Base-by-base conservation (phyloP, 345 rosid genomes). In the Toxicodendron radicans region DNA sequence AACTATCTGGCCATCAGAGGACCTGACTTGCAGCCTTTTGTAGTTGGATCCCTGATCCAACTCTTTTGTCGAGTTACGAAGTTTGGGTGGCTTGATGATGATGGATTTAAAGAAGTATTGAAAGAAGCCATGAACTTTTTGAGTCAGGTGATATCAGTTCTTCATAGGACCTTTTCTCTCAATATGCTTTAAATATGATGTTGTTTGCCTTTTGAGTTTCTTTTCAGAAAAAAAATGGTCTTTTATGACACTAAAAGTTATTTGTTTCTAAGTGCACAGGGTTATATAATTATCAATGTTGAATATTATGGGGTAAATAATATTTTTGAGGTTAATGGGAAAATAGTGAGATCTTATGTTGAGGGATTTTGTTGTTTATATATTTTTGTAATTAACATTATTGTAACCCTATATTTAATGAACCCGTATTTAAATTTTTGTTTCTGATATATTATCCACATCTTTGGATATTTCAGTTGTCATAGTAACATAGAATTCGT, bases 81-180 rank as follows among this genome's bases (percentile, higher is more conserved):
- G 76, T 78, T 81, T 60, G 81, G 84, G 14, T 81, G 84, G 84
- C 75, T 81, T 68, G 84, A 81, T 43, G 84, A 81, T 71, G 84
- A 81, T 58, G 66, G 71, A 21, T 81, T 81, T 66, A 66, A 75
- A 56, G 81, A 78, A 10, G 49, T 81, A 11, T 79, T 81, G 21
- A 71, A 70, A 66, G 84, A 81, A 56, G 72, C 81, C 51, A 71
- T 73, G 0, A 64, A 75, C 62, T 81, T 81, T 66, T 71, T 81
- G 78, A 64, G 70, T 53, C 84, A 77, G 84, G 84, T 80, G 64
- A 60, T 60, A 27, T 62, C 13, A 38, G 21, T 61, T 61, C 35
- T 30, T 12, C 16, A 21, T 59, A 11, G 3, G 17, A 5, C 64
- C 35, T 59, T 59, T 59, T 27, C 9, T 24, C 16, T 27, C 24